Percentiles rank a stretch among this genome's conserved stretches.
phyloP scores from a whole-genome alignment of 2,329 filamentous ascomycete genomes.

The Drechslera avenae region DNA sequence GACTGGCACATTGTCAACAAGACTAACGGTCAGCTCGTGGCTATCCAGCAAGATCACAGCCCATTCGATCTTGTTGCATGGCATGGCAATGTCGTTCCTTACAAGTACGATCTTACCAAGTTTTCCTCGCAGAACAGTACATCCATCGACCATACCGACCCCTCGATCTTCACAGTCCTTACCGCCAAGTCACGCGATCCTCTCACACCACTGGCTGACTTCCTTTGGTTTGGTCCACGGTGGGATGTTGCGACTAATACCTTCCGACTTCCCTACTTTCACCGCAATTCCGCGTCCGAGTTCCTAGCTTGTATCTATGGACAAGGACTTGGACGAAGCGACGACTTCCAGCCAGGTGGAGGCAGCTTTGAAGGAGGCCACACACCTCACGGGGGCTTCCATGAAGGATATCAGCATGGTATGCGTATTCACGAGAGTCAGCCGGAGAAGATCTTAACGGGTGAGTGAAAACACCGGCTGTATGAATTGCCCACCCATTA shows the following conservation, averaged over 20 bases:
- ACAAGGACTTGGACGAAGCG: conserved; percentile 46
- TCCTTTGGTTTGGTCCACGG: conserved; percentile 48
- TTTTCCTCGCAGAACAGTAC: conserved; percentile 48
- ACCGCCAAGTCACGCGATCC: conserved; percentile 48
- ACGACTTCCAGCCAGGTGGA: conserved; percentile 51
- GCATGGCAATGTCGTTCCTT: conserved; percentile 54
- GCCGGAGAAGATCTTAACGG: conserved; percentile 51
- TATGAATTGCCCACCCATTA: background rate
- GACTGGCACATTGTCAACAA: conserved; percentile 46
- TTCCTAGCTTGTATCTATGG: conserved; percentile 48
- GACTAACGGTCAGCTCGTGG: conserved; percentile 41
- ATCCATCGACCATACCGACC: conserved; percentile 49
- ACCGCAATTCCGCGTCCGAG: conserved; percentile 47
- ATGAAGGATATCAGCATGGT: conserved; percentile 53
- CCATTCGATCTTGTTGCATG: conserved; percentile 53
- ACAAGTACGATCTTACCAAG: conserved; percentile 62
- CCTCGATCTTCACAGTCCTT: conserved; percentile 47
- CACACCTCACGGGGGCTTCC: conserved; percentile 49
- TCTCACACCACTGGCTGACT: conserved; percentile 44
- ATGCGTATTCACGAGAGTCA: conserved; percentile 52
- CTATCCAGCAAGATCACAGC: conserved; percentile 47
- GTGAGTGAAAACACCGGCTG: conserved; percentile 13
- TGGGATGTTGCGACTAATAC: conserved; percentile 49
- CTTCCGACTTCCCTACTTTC: conserved; percentile 49
- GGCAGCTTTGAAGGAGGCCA: conserved; percentile 47